Evolutionary conservation across 768 basidiomycete species (phyloP).

Genomic region (Boletus fagicola): DNA sequence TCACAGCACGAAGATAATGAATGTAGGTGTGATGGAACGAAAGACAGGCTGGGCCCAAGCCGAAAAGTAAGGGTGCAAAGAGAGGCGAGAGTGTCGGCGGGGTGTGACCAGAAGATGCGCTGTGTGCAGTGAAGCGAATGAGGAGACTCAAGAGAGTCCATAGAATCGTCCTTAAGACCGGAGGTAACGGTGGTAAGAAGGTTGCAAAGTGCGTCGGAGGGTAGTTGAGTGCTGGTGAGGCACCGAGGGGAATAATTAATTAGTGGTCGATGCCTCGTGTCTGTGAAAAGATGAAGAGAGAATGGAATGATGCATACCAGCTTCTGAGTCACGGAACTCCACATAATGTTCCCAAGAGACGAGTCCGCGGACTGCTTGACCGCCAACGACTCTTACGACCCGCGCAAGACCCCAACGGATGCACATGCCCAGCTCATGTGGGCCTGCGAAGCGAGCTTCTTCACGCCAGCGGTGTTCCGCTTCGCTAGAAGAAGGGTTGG

Average conservation of each 20-base stretch:
- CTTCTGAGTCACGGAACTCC: constrained; percentile 79
- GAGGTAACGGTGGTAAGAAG: constrained; percentile 56
- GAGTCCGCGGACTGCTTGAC: constrained; percentile 77
- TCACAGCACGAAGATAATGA: constrained; percentile 75
- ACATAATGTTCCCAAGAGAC: constrained; percentile 83
- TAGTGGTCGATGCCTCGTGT: constrained; percentile 23
- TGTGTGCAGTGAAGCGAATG: constrained; percentile 79
- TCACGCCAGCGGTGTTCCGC: constrained; percentile 66
- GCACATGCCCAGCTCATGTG: constrained; percentile 88
- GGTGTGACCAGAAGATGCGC: constrained; percentile 82
- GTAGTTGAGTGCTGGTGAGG: constrained; percentile 51
- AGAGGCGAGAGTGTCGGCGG: constrained; percentile 87
- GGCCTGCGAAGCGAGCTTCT: constrained; percentile 80
- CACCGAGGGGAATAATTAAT: constrained; percentile 21
- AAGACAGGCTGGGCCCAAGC: constrained; percentile 55
- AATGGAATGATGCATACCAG: constrained; percentile 51
- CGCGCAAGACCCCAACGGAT: constrained; percentile 90
- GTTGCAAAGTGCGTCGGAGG: constrained; percentile 70
- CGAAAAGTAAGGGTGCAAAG: constrained; percentile 88
- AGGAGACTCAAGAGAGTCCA: constrained; percentile 77
- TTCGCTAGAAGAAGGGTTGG: constrained; percentile 31
- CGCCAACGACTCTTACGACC: constrained; percentile 66
- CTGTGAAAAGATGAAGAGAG: constrained; percentile 20
- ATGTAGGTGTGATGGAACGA: constrained; percentile 58
- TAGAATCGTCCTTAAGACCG: constrained; percentile 57